Evolutionary conservation across 257 asterid genomes (phyloP).

Genomic region (Solanum chmielewskii): DNA sequence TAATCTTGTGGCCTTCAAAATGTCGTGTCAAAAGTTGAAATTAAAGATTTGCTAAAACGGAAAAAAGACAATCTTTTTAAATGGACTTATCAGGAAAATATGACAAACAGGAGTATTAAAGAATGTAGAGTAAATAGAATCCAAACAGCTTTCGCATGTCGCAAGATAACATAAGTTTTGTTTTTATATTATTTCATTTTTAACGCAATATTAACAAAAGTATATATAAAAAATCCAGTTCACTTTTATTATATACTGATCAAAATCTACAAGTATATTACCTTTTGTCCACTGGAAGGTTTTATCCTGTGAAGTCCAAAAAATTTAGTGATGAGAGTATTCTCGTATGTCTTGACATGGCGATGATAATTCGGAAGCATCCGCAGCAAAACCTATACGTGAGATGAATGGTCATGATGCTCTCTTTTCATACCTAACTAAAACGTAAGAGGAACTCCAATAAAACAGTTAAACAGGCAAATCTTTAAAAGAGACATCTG

Average conservation of each 20-base stretch:
- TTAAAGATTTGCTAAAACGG: not conserved
- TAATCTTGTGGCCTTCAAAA: not conserved
- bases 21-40: not conserved
- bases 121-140: not conserved
- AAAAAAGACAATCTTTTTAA: not conserved
- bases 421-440: not conserved
- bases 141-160: not conserved
- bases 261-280: slow-evolving; percentile 7
- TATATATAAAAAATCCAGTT: not conserved
- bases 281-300: slow-evolving; percentile 96
- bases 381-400: slow-evolving; percentile 68
- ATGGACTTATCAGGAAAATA: not conserved
- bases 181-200: not conserved
- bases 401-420: slow-evolving; percentile 6
- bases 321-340: slow-evolving; percentile 89
- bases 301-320: slow-evolving; percentile 98
- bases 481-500: not conserved
- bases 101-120: not conserved
- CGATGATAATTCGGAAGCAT: slow-evolving; percentile 89
- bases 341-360: slow-evolving; percentile 69
- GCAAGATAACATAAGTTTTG: not conserved
- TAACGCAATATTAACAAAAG: not conserved
- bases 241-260: not conserved
- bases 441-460: not conserved
- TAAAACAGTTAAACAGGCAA: not conserved